These are phyloP conservation scores for Fusarium palustre DNA, from an alignment of 2,329 filamentous ascomycete genomes.

Conservation along the genomic window DNA sequence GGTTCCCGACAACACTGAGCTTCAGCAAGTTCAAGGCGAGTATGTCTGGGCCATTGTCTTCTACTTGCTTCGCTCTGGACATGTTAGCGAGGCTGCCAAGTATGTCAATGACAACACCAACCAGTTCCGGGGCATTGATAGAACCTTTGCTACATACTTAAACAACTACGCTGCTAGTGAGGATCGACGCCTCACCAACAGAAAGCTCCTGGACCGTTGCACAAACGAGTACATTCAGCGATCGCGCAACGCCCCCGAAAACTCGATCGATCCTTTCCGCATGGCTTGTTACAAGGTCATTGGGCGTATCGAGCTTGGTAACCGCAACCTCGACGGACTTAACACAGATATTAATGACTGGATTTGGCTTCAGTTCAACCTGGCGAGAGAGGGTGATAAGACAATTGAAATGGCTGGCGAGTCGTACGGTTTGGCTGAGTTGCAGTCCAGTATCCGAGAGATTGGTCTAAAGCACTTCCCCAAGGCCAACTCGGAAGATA, in stretches of 20 bases:
- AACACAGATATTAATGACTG: constrained; percentile 76
- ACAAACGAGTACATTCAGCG: constrained; percentile 90
- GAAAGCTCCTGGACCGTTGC: constrained; percentile 86
- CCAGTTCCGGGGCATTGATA: constrained; percentile 90
- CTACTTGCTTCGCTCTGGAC: constrained; percentile 87
- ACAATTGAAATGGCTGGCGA: constrained; percentile 73
- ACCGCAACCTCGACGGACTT: constrained; percentile 72
- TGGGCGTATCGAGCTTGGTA: constrained; percentile 77
- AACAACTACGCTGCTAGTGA: constrained; percentile 82
- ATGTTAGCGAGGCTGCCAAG: constrained; percentile 83
- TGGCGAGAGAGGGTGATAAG: constrained; percentile 73
- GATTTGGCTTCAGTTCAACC: constrained; percentile 78
- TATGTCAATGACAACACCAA: constrained; percentile 85
- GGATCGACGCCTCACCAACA: constrained; percentile 78
- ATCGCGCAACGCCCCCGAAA: constrained; percentile 83
- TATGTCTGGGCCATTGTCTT: constrained; percentile 96
- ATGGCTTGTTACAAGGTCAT: constrained; percentile 99
- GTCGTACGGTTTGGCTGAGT: constrained; percentile 72
- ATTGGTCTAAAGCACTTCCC: constrained; percentile 93
- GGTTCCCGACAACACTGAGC: constrained; percentile 80
- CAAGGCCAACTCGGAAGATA: constrained; percentile 80
- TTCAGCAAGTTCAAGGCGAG: constrained; percentile 84
- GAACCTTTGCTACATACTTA: constrained; percentile 89
- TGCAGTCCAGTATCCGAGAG: constrained; percentile 84
- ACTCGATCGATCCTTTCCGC: constrained; percentile 91